Percentiles rank a stretch among this genome's conserved stretches.
phyloP scores from a whole-genome alignment of 108 stramenopile genomes.

The Conticribra weissflogii region DNA sequence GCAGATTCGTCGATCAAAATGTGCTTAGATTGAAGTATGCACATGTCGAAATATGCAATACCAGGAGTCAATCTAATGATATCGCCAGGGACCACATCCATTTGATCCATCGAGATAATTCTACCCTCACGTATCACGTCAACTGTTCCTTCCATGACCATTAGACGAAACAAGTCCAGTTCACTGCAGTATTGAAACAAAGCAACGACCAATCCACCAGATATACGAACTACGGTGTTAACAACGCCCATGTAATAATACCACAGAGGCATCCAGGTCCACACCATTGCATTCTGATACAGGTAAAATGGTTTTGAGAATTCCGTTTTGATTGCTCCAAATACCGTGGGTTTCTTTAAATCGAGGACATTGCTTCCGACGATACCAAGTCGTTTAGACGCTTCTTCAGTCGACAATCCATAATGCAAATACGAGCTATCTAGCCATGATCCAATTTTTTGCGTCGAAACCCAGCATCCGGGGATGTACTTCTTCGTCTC shows the following conservation, averaged over 20 bases:
- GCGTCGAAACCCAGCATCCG: slow-evolving; percentile 33
- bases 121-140: slow-evolving; percentile 58
- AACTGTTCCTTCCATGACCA: slow-evolving; percentile 52
- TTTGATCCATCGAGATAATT: slow-evolving; percentile 33
- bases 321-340: slow-evolving; percentile 49
- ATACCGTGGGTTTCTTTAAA: slow-evolving; percentile 50
- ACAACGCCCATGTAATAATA: slow-evolving; percentile 73
- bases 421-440: slow-evolving; percentile 9
- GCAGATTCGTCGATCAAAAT: slow-evolving; percentile 68
- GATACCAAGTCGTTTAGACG: slow-evolving; percentile 24
- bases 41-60: slow-evolving; percentile 62
- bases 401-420: slow-evolving; percentile 52
- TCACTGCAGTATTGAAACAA: slow-evolving; percentile 56
- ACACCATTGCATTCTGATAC: slow-evolving; percentile 71
- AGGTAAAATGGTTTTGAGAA: slow-evolving; percentile 66
- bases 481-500: slow-evolving; percentile 27
- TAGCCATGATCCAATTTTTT: slow-evolving; percentile 42
- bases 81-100: slow-evolving; percentile 56
- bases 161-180: slow-evolving; percentile 48
- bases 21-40: slow-evolving; percentile 36
- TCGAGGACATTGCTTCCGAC: slow-evolving; percentile 60
- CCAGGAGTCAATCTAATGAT: slow-evolving; percentile 31
- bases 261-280: slow-evolving; percentile 28
- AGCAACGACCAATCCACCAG: slow-evolving; percentile 52
- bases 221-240: slow-evolving; percentile 36